Conservation (phyloP, 2,329 filamentous ascomycete species). For the Microdochium trichocladiopsis region DNA sequence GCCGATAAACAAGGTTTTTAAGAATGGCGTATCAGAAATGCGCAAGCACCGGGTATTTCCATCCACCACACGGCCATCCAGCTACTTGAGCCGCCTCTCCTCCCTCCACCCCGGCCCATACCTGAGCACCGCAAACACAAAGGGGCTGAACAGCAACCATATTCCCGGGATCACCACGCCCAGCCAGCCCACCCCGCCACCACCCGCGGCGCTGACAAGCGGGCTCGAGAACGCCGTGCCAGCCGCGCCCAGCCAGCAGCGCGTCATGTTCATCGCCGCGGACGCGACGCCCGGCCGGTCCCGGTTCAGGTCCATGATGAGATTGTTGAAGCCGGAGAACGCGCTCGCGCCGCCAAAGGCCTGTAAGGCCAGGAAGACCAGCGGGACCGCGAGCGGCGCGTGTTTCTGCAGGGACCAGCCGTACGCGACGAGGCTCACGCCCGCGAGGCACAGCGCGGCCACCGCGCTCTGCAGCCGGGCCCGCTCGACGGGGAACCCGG, state of each 20-base stretch:
- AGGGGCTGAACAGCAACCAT: slow-evolving; percentile 20
- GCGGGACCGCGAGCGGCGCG: slow-evolving; percentile 22
- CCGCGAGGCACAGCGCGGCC: slow-evolving; percentile 35
- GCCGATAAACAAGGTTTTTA: too few species aligned
- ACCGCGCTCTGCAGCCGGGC: slow-evolving; percentile 26
- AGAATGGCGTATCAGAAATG: too few species aligned
- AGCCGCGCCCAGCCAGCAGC: slow-evolving; percentile 34
- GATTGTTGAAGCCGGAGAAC: slow-evolving; percentile 33
- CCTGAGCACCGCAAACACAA: slow-evolving; percentile 21
- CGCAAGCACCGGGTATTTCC: too few species aligned
- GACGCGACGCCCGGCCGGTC: slow-evolving; percentile 32
- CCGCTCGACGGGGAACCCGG: slow-evolving; percentile 24
- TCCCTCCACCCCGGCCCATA: slow-evolving; percentile 16
- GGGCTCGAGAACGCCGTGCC: slow-evolving; percentile 32
- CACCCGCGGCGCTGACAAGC: slow-evolving; percentile 29
- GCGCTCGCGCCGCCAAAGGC: slow-evolving; percentile 42
- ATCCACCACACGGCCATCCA: too few species aligned
- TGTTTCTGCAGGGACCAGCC: slow-evolving; percentile 26
- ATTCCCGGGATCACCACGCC: slow-evolving; percentile 27
- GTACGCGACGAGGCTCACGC: slow-evolving; percentile 26
- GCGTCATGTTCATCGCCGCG: slow-evolving; percentile 34
- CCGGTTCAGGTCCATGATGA: slow-evolving; percentile 38
- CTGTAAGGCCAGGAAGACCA: slow-evolving; percentile 26
- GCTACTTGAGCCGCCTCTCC: slow-evolving; percentile 4
- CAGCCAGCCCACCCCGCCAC: slow-evolving; percentile 31